Percentiles rank a stretch among this genome's conserved stretches.
These are phyloP conservation scores for Talaromyces sp. DNA, from an alignment of 2,329 filamentous ascomycete species.

Conservation along the genomic window DNA sequence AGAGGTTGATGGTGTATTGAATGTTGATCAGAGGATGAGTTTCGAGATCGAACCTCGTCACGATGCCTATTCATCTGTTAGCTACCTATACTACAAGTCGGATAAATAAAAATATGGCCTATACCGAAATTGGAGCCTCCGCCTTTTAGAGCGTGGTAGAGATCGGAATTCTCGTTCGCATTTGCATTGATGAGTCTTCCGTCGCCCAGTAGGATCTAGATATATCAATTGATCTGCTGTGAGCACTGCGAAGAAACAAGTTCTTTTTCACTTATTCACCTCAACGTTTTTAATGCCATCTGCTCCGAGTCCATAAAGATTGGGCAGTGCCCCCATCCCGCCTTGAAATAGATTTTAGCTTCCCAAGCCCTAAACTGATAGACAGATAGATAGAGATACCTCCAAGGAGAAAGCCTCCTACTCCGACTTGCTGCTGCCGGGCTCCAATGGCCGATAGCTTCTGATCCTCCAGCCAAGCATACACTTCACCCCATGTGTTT, in stretches of 20 bases:
- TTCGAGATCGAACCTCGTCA: not conserved
- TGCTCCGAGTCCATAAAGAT: slow-evolving; percentile 1
- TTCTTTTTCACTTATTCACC: not conserved
- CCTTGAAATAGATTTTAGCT: not conserved
- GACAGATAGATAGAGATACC: not conserved
- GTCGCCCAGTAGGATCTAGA: too few relatives aligned
- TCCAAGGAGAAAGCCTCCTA: not conserved
- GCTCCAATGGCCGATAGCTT: not conserved
- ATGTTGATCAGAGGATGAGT: slow-evolving; percentile 1
- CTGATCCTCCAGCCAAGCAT: not conserved
- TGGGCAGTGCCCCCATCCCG: not conserved
- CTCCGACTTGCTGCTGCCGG: not conserved
- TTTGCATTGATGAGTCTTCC: slow-evolving; percentile 2
- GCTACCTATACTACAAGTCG: not conserved
- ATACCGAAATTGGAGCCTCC: slow-evolving; percentile 2
- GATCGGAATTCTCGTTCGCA: not conserved
- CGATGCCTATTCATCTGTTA: not conserved
- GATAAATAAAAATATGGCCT: not conserved
- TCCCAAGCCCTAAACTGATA: not conserved
- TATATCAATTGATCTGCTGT: too few relatives aligned
- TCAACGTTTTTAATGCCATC: not conserved
- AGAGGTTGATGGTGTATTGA: slow-evolving; percentile 2
- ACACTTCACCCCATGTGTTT: slow-evolving; percentile 2
- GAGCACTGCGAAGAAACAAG: too few relatives aligned
- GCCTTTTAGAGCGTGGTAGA: not conserved